Evolutionary conservation across 2,329 filamentous ascomycete species (phyloP).

Genomic region (Colletotrichum simmondsii): DNA sequence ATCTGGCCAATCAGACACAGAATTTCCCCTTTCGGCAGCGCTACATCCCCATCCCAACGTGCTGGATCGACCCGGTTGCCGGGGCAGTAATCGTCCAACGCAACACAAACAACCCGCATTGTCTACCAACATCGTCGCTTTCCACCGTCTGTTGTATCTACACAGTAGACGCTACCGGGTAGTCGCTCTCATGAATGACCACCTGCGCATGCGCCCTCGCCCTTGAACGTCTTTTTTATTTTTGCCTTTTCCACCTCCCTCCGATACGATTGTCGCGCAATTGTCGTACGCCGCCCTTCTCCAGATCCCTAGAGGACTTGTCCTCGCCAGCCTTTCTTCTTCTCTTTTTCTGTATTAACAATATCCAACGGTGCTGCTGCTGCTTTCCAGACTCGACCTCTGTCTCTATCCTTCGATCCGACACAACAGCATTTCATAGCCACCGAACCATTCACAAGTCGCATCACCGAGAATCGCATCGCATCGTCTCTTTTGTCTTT

Average conservation of each 20-base stretch:
- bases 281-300: conserved; percentile 16
- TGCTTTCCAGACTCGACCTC: background rate
- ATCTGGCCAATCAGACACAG: background rate
- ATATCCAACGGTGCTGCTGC: conserved; percentile 8
- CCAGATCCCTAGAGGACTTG: conserved; percentile 24
- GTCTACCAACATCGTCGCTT: conserved; percentile 12
- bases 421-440: background rate
- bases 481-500: conserved; percentile 25
- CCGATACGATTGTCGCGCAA: background rate
- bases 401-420: background rate
- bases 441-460: background rate
- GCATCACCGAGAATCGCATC: conserved; percentile 16
- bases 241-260: background rate
- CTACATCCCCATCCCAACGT: conserved; percentile 31
- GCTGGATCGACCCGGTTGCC: conserved; percentile 35
- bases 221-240: conserved; percentile 3
- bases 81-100: conserved; percentile 38
- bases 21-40: background rate
- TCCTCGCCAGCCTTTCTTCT: conserved; percentile 20
- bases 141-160: background rate
- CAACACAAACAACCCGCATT: conserved; percentile 30
- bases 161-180: background rate
- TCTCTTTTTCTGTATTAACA: conserved; percentile 28
- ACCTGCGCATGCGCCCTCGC: conserved; percentile 2
- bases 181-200: conserved; percentile 24